phyloP scores from a whole-genome alignment of 2,329 filamentous ascomycete genomes.

The Aureobasidium sp. region DNA sequence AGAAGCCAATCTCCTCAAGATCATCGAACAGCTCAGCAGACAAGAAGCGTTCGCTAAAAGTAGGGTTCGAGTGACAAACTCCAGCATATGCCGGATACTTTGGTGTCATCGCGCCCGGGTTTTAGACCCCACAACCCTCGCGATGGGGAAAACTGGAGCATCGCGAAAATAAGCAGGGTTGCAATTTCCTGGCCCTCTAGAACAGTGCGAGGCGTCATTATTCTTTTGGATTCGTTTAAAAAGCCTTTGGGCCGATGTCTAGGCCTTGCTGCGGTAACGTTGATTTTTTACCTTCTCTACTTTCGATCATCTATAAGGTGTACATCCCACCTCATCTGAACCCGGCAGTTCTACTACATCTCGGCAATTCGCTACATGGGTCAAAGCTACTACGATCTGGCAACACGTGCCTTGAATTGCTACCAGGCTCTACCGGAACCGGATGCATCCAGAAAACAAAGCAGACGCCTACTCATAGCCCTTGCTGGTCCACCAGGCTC shows the following conservation, averaged over 20 bases:
- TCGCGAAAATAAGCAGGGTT: constrained; percentile 13
- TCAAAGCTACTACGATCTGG: constrained; percentile 4
- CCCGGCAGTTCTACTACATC: background rate
- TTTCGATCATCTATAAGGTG: background rate
- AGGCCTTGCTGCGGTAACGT: background rate
- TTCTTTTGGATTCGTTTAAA: background rate
- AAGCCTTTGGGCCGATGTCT: background rate
- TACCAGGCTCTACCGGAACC: constrained; percentile 5
- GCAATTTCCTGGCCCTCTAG: constrained; percentile 6
- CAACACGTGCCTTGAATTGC: constrained; percentile 1
- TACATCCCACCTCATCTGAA: background rate
- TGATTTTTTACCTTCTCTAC: background rate
- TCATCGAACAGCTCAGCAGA: background rate
- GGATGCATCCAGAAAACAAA: constrained; percentile 6
- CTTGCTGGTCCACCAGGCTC: constrained; percentile 4
- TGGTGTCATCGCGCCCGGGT: constrained; percentile 4
- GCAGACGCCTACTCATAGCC: constrained; percentile 9
- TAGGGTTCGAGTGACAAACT: background rate
- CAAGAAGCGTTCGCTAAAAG: background rate
- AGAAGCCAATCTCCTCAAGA: too few relatives aligned
- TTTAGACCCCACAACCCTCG: constrained; percentile 11
- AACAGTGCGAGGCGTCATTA: constrained; percentile 4
- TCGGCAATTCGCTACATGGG: background rate
- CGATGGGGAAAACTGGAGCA: constrained; percentile 11
- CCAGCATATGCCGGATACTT: background rate